A percentile compares a stretch with the other conserved stretches of the same genome.
Conservation (phyloP, 768 basidiomycete species). For the Suillus clintonianus region DNA sequence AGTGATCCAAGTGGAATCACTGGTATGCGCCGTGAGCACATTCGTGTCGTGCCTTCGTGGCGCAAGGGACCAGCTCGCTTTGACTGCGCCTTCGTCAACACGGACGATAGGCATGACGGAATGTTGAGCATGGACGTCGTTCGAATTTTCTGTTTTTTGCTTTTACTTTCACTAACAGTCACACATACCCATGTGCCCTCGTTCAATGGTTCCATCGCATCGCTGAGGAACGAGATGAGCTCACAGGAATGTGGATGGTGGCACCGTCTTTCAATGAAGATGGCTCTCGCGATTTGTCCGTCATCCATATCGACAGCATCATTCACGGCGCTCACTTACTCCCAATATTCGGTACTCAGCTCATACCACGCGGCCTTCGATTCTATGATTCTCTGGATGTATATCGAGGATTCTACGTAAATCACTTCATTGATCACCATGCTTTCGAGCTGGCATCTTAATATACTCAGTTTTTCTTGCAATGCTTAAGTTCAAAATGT, state of each 20-base stretch:
- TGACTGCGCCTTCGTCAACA: conserved; percentile 13
- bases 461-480: conserved; percentile 11
- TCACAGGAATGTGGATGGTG: conserved; percentile 25
- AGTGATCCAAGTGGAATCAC: conserved; percentile 8
- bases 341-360: conserved; percentile 24
- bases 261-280: conserved; percentile 4
- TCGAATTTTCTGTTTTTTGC: conserved; percentile 16
- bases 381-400: conserved; percentile 16
- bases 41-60: conserved; percentile 21
- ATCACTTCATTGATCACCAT: no score
- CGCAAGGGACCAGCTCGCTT: not conserved
- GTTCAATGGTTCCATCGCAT: conserved; percentile 22
- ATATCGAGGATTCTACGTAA: not conserved
- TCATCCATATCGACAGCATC: conserved; percentile 9
- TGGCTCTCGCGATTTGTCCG: conserved; percentile 1
- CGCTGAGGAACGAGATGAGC: conserved; percentile 14
- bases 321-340: conserved; percentile 26
- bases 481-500: no score
- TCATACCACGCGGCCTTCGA: conserved; percentile 18
- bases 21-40: conserved; percentile 20
- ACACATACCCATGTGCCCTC: conserved; percentile 15
- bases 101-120: conserved; percentile 4
- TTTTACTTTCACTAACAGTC: conserved; percentile 8
- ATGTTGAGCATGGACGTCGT: conserved; percentile 15
- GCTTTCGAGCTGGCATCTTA: conserved; percentile 9